Evolutionary conservation across 192 early-diverging fungal species (phyloP).

Genomic region (Coemansia sp.): DNA sequence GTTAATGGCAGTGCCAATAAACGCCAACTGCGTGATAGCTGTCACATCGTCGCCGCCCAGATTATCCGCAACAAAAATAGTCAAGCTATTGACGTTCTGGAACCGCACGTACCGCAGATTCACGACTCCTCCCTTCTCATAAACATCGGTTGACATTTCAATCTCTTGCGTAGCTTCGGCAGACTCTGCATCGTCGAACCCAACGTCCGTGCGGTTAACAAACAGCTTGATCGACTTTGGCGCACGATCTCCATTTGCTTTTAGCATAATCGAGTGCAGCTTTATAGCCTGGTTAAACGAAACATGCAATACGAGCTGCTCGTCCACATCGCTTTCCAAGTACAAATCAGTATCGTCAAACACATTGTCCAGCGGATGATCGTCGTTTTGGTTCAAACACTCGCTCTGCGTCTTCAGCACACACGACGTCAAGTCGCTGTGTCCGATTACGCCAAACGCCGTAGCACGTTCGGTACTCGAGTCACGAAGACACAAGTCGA

Average conservation of each 20-base stretch:
- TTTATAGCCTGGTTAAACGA: constrained; percentile 82
- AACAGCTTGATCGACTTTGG: constrained; percentile 87
- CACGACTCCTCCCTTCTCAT: constrained; percentile 65
- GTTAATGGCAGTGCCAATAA: constrained; percentile 73
- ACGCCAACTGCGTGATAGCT: constrained; percentile 71
- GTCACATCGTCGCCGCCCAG: constrained; percentile 81
- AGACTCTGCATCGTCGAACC: constrained; percentile 85
- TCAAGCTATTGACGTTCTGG: constrained; percentile 80
- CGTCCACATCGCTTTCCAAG: constrained; percentile 92
- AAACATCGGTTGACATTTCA: constrained; percentile 67
- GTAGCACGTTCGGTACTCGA: constrained; percentile 15
- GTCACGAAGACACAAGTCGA: constrained; percentile 52
- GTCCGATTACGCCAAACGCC: constrained; percentile 53
- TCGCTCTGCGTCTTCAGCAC: constrained; percentile 73
- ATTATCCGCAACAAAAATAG: constrained; percentile 88
- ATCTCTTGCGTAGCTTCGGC: constrained; percentile 76
- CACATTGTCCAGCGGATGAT: constrained; percentile 72
- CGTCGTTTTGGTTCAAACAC: constrained; percentile 82
- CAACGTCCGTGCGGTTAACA: constrained; percentile 76
- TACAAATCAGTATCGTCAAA: constrained; percentile 69
- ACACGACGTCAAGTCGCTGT: constrained; percentile 63
- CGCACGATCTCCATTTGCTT: constrained; percentile 62
- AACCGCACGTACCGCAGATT: constrained; percentile 90
- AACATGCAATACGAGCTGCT: constrained; percentile 86
- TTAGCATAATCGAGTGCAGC: constrained; percentile 60